phyloP scores from a whole-genome alignment of 2,329 filamentous ascomycete genomes.

The Hawksworthiomyces lignivorus region DNA sequence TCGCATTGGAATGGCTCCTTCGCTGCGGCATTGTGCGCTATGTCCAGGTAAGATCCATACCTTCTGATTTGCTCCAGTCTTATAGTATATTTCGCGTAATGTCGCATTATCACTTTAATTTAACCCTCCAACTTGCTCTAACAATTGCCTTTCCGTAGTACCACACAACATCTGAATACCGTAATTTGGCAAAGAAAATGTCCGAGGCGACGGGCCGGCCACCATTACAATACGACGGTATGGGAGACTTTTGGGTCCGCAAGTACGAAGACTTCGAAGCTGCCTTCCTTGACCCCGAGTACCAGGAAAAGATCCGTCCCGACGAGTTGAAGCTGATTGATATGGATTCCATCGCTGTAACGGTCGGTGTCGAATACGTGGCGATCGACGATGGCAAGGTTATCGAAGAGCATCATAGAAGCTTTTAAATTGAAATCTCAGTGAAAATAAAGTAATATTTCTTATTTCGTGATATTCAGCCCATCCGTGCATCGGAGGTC shows the following conservation, averaged over 20 bases:
- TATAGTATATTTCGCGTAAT: no score
- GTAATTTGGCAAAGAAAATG: slow-evolving; percentile 3
- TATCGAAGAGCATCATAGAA: background rate
- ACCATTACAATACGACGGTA: slow-evolving; percentile 2
- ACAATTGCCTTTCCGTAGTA: no score
- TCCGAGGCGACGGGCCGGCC: slow-evolving; percentile 4
- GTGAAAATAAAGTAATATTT: background rate
- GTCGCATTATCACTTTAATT: no score
- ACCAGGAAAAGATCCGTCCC: slow-evolving; percentile 5
- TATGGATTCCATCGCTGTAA: slow-evolving; percentile 1
- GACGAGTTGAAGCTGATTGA: slow-evolving; percentile 4
- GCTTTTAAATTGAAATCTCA: background rate
- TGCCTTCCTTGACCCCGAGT: slow-evolving; percentile 3
- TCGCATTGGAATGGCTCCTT: slow-evolving; percentile 3
- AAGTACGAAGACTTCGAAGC: slow-evolving; percentile 7
- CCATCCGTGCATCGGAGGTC: no score
- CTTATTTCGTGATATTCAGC: no score
- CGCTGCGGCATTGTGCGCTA: slow-evolving; percentile 6
- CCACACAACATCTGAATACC: slow-evolving; percentile 5
- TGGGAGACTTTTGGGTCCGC: slow-evolving; percentile 7
- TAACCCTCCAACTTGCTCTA: no score
- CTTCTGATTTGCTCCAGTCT: no score
- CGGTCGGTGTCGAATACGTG: slow-evolving; percentile 4
- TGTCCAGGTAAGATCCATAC: slow-evolving; percentile 6
- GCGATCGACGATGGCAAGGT: slow-evolving; percentile 3